Evolutionary conservation across 129 eudicot genomes (phyloP), one percentile per base, ranked within the genome.

Genomic region (Pseudognaphalium luteoalbum): DNA sequence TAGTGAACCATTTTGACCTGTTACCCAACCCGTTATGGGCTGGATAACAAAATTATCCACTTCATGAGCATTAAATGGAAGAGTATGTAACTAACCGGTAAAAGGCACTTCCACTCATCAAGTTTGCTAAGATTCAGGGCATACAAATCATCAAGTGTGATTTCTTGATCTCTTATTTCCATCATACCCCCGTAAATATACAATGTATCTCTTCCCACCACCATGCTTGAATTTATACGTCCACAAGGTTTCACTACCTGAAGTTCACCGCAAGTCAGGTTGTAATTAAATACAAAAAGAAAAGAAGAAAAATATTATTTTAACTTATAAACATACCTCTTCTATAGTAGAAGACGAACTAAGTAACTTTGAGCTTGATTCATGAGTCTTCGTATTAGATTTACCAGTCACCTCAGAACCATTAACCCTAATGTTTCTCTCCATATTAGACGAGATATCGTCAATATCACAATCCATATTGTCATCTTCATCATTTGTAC

Each of bases 201-300:
- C 65, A 94, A 70, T 5, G 91, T 91, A 87, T 94, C 98, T 84
- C 81, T 86, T 75, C 96, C 98, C 66, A 94, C 93, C 58, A 82
- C 97, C 93, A 91, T 83, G 79, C 93, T 87, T n/a, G 93, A 72
- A 84, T 94, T 94, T 80, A 94, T 94, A 11, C 98, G 93, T 17
- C 98, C 98, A 81, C 98, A 94, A 62, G 98, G 98, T 81, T 91
- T 94, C 78, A 89, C 91, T 60, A 94, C 77, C 97, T 92, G 90
- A 76, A 79, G 28, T 59, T 39, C 20, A 41, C 73, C 76, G 41
- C 30, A 64, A 34, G 50, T 72, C 41, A 68, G 42, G 71, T 16
- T 8, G 39, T 39, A 34, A 41, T 41, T 41, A 9, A 41, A 58
- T 19, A 20, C 22, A 57, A 32, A 51, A 15, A 4, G 41, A 66